Percentiles rank a stretch among this genome's conserved stretches.
These are phyloP conservation scores for Podospora pseudoanserina DNA, from an alignment of 495 filamentous ascomycete genomes.

Conservation along the genomic window DNA sequence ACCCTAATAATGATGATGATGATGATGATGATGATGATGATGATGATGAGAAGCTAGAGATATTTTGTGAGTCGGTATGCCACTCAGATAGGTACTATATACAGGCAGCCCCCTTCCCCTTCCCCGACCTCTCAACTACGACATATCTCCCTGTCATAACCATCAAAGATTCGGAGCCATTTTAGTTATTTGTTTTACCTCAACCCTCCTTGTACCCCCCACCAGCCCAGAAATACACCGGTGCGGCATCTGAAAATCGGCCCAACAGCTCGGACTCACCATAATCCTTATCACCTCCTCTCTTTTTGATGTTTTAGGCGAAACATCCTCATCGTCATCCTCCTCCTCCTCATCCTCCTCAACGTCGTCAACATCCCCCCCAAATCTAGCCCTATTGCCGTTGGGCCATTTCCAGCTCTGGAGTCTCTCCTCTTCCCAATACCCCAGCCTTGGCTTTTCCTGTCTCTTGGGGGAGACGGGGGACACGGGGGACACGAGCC, in stretches of 20 bases:
- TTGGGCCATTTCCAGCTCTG: neutral
- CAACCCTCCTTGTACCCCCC: no score
- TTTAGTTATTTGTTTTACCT: no score
- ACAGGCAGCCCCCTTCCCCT: no score
- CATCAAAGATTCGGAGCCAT: no score
- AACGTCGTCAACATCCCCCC: neutral
- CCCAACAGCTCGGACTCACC: neutral
- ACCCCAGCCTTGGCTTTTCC: neutral
- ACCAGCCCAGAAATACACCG: neutral
- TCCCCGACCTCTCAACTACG: no score
- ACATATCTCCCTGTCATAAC: no score
- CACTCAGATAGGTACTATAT: no score
- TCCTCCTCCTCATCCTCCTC: neutral
- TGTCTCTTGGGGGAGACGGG: neutral
- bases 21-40: no score
- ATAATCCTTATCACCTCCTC: neutral
- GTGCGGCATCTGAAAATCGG: neutral
- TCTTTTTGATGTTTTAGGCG: neutral
- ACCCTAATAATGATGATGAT: no score
- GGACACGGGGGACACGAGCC: neutral
- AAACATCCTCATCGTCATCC: neutral
- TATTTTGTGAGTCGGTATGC: no score
- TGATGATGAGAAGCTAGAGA: no score
- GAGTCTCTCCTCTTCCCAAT: neutral
- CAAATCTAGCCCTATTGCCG: neutral